phyloP scores from a whole-genome alignment of 2,329 filamentous ascomycete species.

The Akanthomyces lecanii region DNA sequence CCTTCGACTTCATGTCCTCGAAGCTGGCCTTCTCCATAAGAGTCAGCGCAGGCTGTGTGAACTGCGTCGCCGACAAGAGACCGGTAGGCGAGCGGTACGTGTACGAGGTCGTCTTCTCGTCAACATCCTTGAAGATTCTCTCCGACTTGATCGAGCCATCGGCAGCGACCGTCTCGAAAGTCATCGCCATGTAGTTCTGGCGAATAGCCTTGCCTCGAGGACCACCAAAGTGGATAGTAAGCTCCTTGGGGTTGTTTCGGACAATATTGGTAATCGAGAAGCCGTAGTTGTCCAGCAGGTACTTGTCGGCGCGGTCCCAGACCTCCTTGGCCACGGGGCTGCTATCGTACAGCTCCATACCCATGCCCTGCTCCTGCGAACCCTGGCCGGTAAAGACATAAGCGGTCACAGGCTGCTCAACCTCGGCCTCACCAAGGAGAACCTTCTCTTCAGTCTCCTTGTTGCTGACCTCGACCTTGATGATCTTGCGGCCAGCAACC shows the following conservation, averaged over 20 bases:
- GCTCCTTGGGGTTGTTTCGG: conserved; percentile 98
- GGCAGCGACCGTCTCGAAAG: conserved; percentile 91
- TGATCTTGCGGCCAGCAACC: conserved; percentile 97
- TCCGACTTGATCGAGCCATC: conserved; percentile 96
- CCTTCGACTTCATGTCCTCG: conserved; percentile 97
- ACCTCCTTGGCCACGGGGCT: conserved; percentile 94
- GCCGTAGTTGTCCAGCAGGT: conserved; percentile 97
- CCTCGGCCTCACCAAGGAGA: conserved; percentile 88
- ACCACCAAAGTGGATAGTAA: conserved; percentile 96
- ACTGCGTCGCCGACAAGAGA: conserved; percentile 93
- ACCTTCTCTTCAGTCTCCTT: conserved; percentile 96
- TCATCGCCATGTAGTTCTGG: conserved; percentile 99
- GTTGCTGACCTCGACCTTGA: conserved; percentile 96
- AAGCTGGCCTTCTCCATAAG: conserved; percentile 99
- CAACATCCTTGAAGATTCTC: conserved; percentile 98
- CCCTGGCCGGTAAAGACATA: conserved; percentile 99
- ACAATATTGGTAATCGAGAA: conserved; percentile 99
- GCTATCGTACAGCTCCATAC: conserved; percentile 96
- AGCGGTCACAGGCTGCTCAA: conserved; percentile 92
- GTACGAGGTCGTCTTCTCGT: conserved; percentile 89
- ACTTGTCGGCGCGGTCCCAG: conserved; percentile 96
- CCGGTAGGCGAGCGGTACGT: conserved; percentile 95
- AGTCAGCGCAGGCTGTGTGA: conserved; percentile 94
- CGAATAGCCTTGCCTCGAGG: conserved; percentile 95
- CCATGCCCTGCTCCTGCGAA: conserved; percentile 98